Percentiles rank a stretch among this genome's conserved stretches.
Evolutionary conservation across 805 yeast genomes (phyloP).

Genomic region (Yarrowia alimentaria): DNA sequence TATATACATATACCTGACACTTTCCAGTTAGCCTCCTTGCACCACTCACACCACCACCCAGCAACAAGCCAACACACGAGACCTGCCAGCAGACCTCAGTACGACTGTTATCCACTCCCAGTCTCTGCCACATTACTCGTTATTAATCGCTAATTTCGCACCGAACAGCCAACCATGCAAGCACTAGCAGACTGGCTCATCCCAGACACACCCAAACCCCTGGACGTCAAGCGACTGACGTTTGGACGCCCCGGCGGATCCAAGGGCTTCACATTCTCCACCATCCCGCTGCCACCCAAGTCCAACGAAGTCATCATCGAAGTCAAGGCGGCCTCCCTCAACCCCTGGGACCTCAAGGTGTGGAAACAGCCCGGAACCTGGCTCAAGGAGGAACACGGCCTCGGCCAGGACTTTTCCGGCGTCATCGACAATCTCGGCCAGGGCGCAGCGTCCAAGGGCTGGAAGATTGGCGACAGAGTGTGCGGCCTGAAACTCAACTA

Average conservation of each 20-base stretch:
- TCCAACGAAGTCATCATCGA: conserved; percentile 54
- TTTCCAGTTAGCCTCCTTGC: too few relatives aligned
- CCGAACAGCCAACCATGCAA: conserved; percentile 4
- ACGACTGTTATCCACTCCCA: too few relatives aligned
- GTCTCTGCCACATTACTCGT: too few relatives aligned
- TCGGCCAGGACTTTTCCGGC: conserved; percentile 73
- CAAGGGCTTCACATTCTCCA: conserved; percentile 50
- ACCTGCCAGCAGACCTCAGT: too few relatives aligned
- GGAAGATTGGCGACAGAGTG: conserved; percentile 59
- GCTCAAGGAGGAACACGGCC: conserved; percentile 54
- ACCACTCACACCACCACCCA: too few relatives aligned
- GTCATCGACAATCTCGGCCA: conserved; percentile 55
- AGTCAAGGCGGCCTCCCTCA: conserved; percentile 58
- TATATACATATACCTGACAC: too few relatives aligned
- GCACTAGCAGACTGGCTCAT: conserved; percentile 20
- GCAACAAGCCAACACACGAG: too few relatives aligned
- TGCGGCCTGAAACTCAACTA: conserved; percentile 59
- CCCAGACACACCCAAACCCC: conserved; percentile 22
- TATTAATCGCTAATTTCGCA: not conserved
- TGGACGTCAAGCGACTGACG: conserved; percentile 33
- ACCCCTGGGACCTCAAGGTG: conserved; percentile 64
- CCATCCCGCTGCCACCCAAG: conserved; percentile 50
- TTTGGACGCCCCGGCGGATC: conserved; percentile 29
- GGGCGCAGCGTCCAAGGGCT: conserved; percentile 40
- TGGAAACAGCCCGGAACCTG: conserved; percentile 48